Evolutionary conservation across 768 basidiomycete genomes (phyloP), one percentile per base, ranked within the genome.

Genomic region (Xanthoconium stramineum): DNA sequence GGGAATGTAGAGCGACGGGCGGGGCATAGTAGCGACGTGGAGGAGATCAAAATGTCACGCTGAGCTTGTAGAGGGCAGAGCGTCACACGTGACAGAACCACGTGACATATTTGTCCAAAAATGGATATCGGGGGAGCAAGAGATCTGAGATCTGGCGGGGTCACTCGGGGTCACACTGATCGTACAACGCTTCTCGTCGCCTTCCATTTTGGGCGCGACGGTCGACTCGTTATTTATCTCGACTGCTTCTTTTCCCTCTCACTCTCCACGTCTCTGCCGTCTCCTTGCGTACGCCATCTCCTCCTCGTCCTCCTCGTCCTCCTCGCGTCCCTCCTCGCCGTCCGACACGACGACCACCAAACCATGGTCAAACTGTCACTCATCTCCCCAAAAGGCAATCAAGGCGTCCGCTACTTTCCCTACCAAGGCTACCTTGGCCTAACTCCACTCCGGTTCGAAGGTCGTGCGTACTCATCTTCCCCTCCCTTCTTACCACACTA

Each of bases 351-450:
- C 60, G 56, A 29, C 43, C 47, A 57, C 60, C 17, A 50, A 42
- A 57, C 61, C 56, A 89, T 91, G 89, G 85, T 91, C 70, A 81
- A 83, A 60, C 77, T 91, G 65, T 68, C 78, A 63, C 80, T 92
- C 65, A 70, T 80, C 76, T 86, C 86, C 53, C 71, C 82, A 59
- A 85, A 83, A 76, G 87, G 85, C 65, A 90, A 89, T 71, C 76
- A 83, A 61, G 83, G 82, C 58, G 77, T 82, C 55, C 80, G 83
- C 53, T 86, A 80, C 72, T 93, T 89, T 71, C 91, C 91, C 48
- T 76, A 83, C 77, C 72, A 75, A 52, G 91, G 91, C 67, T 87
- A 84, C 73, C 84, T 93, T 61, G 91, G 89, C 61, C 79, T 94
- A 66, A 91, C 89, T 43, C 84, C 87, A 53, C 76, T 93, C 73